Evolutionary conservation across 1,284 basidiomycete genomes (phyloP).

Genomic region (Sporisorium exsertum): DNA sequence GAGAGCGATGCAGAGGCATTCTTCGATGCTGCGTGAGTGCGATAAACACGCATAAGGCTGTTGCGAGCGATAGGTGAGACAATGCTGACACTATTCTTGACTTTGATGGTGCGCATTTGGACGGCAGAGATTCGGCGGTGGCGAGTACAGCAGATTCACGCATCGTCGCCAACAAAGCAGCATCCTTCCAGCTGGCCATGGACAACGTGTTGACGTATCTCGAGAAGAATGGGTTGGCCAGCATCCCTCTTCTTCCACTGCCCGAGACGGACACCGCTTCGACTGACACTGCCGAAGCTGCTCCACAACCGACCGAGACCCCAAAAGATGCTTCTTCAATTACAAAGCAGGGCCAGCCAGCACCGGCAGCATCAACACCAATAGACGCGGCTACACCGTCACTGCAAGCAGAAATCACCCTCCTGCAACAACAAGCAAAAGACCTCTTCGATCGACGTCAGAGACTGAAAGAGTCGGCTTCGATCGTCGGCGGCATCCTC

Average conservation of each 20-base stretch:
- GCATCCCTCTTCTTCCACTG: constrained; percentile 16
- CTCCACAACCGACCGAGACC: not conserved
- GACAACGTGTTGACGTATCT: constrained; percentile 9
- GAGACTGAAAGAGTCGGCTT: constrained; percentile 34
- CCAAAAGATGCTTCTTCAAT: not conserved
- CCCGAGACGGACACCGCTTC: not conserved
- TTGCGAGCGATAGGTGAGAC: no score
- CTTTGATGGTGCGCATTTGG: no score
- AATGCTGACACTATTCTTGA: no score
- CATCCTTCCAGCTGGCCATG: constrained; percentile 13
- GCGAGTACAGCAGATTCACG: constrained; percentile 14
- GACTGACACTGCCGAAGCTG: not conserved
- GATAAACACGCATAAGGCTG: no score
- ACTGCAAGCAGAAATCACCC: constrained; percentile 7
- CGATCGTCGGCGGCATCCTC: constrained; percentile 38
- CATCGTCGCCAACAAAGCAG: constrained; percentile 13
- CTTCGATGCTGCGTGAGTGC: constrained; percentile 23
- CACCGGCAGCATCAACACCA: constrained; percentile 1
- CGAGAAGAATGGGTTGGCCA: constrained; percentile 42
- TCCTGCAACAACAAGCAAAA: constrained; percentile 29
- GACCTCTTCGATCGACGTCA: constrained; percentile 36
- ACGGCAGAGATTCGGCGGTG: constrained; percentile 9
- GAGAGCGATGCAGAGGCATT: constrained; percentile 35
- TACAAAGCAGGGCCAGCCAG: not conserved
- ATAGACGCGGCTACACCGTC: not conserved